Percentiles rank a stretch among this genome's conserved stretches.
Evolutionary conservation across 106 monocot species (phyloP).

Genomic region (Platanthera zijinensis): DNA sequence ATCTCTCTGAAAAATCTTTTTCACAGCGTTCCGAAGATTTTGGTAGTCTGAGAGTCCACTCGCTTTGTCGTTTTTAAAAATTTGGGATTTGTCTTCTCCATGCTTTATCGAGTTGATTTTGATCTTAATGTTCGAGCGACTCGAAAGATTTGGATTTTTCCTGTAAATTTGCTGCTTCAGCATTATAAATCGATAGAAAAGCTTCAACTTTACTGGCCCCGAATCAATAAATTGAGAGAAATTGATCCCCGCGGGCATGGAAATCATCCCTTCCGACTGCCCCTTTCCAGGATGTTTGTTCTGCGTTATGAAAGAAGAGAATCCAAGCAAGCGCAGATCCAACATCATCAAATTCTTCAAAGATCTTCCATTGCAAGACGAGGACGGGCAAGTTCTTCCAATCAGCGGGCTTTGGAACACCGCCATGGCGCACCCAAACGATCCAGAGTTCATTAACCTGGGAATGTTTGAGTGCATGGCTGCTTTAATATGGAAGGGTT

Average conservation of each 20-base stretch:
- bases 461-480: constrained; percentile 99
- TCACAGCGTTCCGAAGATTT: background rate
- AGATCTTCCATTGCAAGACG: constrained; percentile 87
- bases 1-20: background rate
- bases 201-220: background rate
- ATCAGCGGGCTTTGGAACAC: constrained; percentile 99
- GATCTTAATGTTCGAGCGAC: background rate
- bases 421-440: constrained; percentile 97
- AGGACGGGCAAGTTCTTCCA: constrained; percentile 95
- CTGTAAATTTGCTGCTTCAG: background rate
- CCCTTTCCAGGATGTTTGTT: constrained; percentile 94
- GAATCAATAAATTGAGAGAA: background rate
- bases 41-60: background rate
- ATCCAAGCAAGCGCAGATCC: constrained; percentile 74
- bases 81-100: background rate
- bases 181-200: background rate
- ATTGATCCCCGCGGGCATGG: constrained; percentile 34
- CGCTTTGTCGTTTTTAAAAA: background rate
- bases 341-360: constrained; percentile 83
- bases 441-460: constrained; percentile 90
- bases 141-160: background rate
- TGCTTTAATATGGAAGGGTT: constrained; percentile 85
- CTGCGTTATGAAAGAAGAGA: constrained; percentile 95
- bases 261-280: constrained; percentile 70
- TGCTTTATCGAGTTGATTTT: background rate